Conservation (phyloP, 768 basidiomycete genomes). For the Mycena venus region DNA sequence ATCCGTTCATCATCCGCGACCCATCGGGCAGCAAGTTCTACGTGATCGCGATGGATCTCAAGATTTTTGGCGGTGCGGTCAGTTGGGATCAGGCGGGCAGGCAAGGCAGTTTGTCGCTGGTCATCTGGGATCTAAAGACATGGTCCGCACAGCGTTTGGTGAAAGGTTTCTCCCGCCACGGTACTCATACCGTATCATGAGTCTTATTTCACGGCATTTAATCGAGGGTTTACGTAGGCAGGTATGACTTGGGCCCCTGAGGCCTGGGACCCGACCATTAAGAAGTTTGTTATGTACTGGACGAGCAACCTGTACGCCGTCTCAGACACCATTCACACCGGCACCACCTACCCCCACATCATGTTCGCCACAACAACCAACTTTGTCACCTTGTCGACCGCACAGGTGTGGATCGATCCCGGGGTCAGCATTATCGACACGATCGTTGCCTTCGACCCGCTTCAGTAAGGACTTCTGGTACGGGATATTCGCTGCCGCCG, state of each 20-base stretch:
- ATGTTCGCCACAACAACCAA: constrained; percentile 35
- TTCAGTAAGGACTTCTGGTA: constrained; percentile 37
- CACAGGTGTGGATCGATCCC: constrained; percentile 36
- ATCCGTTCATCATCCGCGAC: constrained; percentile 36
- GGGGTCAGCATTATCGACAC: constrained; percentile 34
- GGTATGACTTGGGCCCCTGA: constrained; percentile 39
- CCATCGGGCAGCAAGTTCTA: constrained; percentile 35
- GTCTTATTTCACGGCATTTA: background rate
- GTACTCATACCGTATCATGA: background rate
- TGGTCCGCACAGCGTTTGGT: constrained; percentile 35
- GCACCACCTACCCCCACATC: constrained; percentile 27
- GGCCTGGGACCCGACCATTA: constrained; percentile 24
- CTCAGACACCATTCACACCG: constrained; percentile 30
- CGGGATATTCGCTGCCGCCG: constrained; percentile 32
- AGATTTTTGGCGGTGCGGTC: constrained; percentile 27
- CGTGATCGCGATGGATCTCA: constrained; percentile 35
- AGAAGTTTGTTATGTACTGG: constrained; percentile 36
- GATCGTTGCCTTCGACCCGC: constrained; percentile 32
- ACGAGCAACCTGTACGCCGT: constrained; percentile 30
- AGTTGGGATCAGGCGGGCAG: constrained; percentile 32
- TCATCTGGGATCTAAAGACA: constrained; percentile 34
- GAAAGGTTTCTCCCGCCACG: constrained; percentile 31
- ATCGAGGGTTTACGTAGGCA: constrained; percentile 11
- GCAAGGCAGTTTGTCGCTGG: constrained; percentile 31
- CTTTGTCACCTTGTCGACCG: constrained; percentile 33